Conservation (phyloP, 106 monocot species). For the Acorus gramineus region DNA sequence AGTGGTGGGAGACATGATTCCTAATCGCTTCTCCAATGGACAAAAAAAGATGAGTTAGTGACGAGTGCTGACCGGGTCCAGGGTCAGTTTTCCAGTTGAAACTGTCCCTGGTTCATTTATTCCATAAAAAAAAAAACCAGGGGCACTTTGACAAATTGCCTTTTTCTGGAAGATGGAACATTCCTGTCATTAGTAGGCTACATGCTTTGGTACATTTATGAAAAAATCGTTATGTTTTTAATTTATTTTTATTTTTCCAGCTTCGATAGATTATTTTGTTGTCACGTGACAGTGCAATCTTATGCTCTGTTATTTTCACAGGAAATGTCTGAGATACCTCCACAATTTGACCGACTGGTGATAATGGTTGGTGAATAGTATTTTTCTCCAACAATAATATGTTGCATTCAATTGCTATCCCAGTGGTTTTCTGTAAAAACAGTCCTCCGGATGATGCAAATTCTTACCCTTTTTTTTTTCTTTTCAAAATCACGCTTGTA, state of each 20-base stretch:
- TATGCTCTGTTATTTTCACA: slow-evolving; percentile 13
- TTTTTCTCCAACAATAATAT: background rate
- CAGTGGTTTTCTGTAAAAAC: background rate
- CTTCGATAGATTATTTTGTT: background rate
- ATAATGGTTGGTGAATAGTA: slow-evolving; percentile 56
- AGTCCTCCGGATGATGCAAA: no score
- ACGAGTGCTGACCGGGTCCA: no score
- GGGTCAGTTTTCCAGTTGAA: no score
- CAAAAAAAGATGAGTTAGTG: no score
- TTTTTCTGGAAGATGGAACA: no score
- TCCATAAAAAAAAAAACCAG: no score
- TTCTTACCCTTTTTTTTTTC: background rate
- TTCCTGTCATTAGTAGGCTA: no score
- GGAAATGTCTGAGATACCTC: slow-evolving; percentile 66
- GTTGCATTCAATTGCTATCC: background rate
- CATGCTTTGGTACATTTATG: no score
- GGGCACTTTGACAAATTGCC: no score
- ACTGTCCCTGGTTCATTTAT: no score
- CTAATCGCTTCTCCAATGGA: no score
- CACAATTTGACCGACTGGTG: slow-evolving; percentile 64
- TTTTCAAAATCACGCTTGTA: slow-evolving; percentile 9
- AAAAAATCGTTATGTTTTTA: background rate
- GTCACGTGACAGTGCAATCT: background rate
- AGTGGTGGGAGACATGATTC: no score
- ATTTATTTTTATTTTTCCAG: background rate